Conservation (phyloP, 805 yeast genomes). For the Ascoidea rubescens region DNA sequence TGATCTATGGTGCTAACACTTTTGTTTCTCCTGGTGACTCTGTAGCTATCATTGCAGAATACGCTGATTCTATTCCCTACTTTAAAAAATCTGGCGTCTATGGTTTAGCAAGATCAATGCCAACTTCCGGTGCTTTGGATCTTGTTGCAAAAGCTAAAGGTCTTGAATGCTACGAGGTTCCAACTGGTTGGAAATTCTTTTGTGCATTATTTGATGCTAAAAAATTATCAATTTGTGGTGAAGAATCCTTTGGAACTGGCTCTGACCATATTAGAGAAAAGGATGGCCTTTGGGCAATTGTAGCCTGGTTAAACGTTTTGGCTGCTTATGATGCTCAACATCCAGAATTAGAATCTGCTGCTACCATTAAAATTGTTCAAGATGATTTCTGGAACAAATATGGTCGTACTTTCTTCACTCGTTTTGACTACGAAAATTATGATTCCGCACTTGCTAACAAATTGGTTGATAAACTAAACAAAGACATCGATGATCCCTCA, state of each 20-base stretch:
- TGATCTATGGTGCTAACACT: conserved; percentile 92
- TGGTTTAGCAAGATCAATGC: conserved; percentile 96
- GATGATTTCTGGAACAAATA: conserved; percentile 77
- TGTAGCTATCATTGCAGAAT: conserved; percentile 93
- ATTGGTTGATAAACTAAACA: conserved; percentile 41
- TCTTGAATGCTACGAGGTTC: conserved; percentile 78
- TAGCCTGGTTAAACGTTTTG: conserved; percentile 92
- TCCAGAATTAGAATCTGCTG: conserved; percentile 34
- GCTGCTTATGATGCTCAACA: conserved; percentile 63
- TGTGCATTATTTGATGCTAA: conserved; percentile 90
- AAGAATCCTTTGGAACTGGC: conserved; percentile 96
- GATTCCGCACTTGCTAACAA: conserved; percentile 59
- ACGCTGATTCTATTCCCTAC: conserved; percentile 86
- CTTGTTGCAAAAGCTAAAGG: conserved; percentile 73
- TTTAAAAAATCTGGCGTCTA: conserved; percentile 73
- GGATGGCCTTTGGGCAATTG: conserved; percentile 95
- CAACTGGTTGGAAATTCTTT: conserved; percentile 98
- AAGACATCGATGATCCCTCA: conserved; percentile 21
- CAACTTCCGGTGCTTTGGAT: conserved; percentile 90
- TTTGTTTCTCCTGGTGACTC: conserved; percentile 98
- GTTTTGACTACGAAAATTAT: conserved; percentile 87
- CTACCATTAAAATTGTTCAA: conserved; percentile 72
- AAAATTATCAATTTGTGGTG: conserved; percentile 93
- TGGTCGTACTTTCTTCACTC: conserved; percentile 94
- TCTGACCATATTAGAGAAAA: conserved; percentile 92